phyloP scores from a whole-genome alignment of 345 rosid genomes.

The Heritiera fomes region DNA sequence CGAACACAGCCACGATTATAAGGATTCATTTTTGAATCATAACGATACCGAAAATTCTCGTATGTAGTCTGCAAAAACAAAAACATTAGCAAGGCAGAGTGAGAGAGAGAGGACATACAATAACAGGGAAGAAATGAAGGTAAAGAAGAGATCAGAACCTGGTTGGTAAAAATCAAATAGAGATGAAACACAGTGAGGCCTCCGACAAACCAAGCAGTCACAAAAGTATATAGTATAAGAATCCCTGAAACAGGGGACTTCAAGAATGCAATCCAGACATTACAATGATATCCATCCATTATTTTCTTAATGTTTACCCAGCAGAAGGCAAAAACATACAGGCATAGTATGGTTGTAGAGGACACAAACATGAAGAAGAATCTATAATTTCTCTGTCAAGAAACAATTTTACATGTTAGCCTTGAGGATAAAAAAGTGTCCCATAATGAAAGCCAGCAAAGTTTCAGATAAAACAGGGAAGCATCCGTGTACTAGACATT shows the following conservation, averaged over 20 bases:
- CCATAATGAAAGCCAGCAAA: not conserved
- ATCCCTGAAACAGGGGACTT: conserved; percentile 76
- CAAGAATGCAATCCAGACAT: conserved; percentile 61
- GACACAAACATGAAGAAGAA: conserved; percentile 95
- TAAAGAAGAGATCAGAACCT: conserved; percentile 43
- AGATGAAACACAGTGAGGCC: conserved; percentile 89
- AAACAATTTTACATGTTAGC: conserved; percentile 29
- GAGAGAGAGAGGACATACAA: not conserved
- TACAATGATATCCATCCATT: conserved; percentile 49
- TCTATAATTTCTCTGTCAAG: conserved; percentile 83
- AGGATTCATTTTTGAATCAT: conserved; percentile 69
- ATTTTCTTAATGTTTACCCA: conserved; percentile 68
- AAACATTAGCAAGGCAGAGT: not conserved
- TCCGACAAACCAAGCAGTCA: conserved; percentile 84
- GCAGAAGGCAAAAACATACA: conserved; percentile 76
- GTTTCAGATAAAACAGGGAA: not conserved
- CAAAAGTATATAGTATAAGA: conserved; percentile 71
- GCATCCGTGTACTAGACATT: not conserved
- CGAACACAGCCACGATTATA: conserved; percentile 50
- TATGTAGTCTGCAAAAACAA: conserved; percentile 74
- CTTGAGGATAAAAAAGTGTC: not conserved
- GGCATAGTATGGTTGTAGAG: conserved; percentile 79
- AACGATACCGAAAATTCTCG: conserved; percentile 69
- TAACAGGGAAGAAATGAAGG: conserved; percentile 10
- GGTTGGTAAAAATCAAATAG: conserved; percentile 74